Evolutionary conservation across 805 yeast genomes (phyloP).

Genomic region (Komagataella populi): DNA sequence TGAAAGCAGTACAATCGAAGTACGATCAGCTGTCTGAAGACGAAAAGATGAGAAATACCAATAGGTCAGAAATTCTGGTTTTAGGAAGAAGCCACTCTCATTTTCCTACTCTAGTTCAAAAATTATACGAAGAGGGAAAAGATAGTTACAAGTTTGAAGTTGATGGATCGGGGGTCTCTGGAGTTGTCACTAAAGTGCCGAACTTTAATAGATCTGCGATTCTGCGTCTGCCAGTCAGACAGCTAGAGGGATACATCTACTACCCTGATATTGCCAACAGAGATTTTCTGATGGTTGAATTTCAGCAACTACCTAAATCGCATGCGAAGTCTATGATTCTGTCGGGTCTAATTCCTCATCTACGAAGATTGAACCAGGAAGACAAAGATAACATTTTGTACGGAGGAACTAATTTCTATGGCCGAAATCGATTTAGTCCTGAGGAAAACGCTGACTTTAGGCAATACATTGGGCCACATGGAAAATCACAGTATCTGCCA

Average conservation of each 20-base stretch:
- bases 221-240: conserved; percentile 25
- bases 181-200: conserved; percentile 29
- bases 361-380: conserved; percentile 45
- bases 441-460: conserved; percentile 15
- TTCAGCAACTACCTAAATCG: conserved; percentile 44
- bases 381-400: conserved; percentile 53
- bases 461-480: conserved; percentile 36
- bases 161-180: conserved; percentile 44
- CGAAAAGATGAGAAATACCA: conserved; percentile 59
- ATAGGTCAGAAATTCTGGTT: conserved; percentile 56
- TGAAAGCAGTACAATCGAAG: conserved; percentile 50
- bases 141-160: conserved; percentile 26
- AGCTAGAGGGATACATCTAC: neutral
- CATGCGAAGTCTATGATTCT: conserved; percentile 73
- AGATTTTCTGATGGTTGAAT: conserved; percentile 30
- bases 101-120: conserved; percentile 22
- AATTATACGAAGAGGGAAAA: conserved; percentile 25
- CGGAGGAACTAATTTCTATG: conserved; percentile 20
- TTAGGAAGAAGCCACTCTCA: conserved; percentile 51
- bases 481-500: conserved; percentile 27
- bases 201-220: conserved; percentile 21
- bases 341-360: conserved; percentile 61
- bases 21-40: conserved; percentile 50
- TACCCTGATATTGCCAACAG: conserved; percentile 29
- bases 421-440: conserved; percentile 7